Percentiles rank a stretch among this genome's conserved stretches.
These are phyloP conservation scores for Fusarium tupiense DNA, from an alignment of 2,329 filamentous ascomycete species.

Conservation along the genomic window DNA sequence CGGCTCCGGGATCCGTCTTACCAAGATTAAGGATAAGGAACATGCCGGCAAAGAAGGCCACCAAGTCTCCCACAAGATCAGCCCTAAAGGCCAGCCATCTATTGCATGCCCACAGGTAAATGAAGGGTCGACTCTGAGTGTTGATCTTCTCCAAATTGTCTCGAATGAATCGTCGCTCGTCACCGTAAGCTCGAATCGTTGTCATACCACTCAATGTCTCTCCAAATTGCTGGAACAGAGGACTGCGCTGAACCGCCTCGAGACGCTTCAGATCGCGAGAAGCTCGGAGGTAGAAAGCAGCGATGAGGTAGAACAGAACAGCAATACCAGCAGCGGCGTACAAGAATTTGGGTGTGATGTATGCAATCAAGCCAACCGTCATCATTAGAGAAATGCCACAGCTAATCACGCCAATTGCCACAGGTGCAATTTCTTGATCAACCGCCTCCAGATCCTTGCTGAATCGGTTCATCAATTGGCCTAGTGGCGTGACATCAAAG, in stretches of 20 bases:
- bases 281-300: constrained; percentile 87
- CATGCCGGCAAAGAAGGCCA: constrained; percentile 91
- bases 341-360: constrained; percentile 90
- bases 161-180: constrained; percentile 90
- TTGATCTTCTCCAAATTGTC: constrained; percentile 92
- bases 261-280: constrained; percentile 96
- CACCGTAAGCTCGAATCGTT: constrained; percentile 95
- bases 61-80: constrained; percentile 88
- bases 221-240: constrained; percentile 96
- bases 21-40: constrained; percentile 89
- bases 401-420: constrained; percentile 81
- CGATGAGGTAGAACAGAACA: constrained; percentile 82
- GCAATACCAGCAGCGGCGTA: constrained; percentile 88
- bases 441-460: constrained; percentile 96
- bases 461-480: constrained; percentile 97
- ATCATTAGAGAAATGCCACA: constrained; percentile 76
- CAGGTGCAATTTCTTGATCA: constrained; percentile 93
- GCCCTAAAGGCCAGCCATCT: constrained; percentile 95
- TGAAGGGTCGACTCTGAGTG: constrained; percentile 89
- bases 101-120: constrained; percentile 96
- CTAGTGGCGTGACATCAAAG: constrained; percentile 94
- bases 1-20: constrained; percentile 86
- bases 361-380: constrained; percentile 86
- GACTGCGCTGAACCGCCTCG: constrained; percentile 93
- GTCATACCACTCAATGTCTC: constrained; percentile 95